These are phyloP conservation scores for Apiotrichum porosum DNA, from an alignment of 1,284 basidiomycete species.

Conservation along the genomic window DNA sequence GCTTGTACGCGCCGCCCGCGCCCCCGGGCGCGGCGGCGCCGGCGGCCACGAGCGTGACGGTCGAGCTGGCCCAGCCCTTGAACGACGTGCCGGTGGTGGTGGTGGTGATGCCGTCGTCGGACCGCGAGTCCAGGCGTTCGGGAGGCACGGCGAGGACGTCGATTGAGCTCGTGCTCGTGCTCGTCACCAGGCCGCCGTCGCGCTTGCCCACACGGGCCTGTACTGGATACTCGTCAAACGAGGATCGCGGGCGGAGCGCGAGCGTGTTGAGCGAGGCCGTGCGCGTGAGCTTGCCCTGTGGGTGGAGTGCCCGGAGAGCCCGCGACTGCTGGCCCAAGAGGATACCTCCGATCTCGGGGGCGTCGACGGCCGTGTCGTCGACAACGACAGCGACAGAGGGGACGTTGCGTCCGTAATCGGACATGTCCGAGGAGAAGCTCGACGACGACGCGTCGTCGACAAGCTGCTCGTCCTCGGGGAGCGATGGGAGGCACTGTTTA, in stretches of 20 bases:
- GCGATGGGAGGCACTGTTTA: constrained; percentile 11
- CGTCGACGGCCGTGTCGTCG: too few species aligned
- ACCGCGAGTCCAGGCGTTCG: too few species aligned
- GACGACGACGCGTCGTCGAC: not conserved
- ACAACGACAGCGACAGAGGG: not conserved
- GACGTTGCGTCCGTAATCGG: not conserved
- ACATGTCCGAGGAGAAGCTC: not conserved
- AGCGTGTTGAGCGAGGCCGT: constrained; percentile 11
- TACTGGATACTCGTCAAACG: too few species aligned
- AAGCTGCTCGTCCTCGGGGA: constrained; percentile 8
- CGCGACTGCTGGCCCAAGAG: constrained; percentile 6
- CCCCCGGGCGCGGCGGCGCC: too few species aligned
- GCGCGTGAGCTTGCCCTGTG: constrained; percentile 6
- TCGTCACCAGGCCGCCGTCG: too few species aligned
- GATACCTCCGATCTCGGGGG: not conserved
- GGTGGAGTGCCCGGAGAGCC: constrained; percentile 2
- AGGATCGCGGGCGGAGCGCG: not conserved
- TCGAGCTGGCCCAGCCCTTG: not conserved
- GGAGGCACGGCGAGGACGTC: too few species aligned
- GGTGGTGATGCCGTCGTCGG: too few species aligned
- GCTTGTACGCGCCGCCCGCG: too few species aligned
- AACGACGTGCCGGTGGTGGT: constrained; percentile 1
- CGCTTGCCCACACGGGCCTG: too few species aligned
- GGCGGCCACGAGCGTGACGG: not conserved
- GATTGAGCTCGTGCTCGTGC: too few species aligned